These are phyloP conservation scores for Pseudonitzschia multistriata DNA, from an alignment of 108 stramenopile genomes.

Conservation along the genomic window DNA sequence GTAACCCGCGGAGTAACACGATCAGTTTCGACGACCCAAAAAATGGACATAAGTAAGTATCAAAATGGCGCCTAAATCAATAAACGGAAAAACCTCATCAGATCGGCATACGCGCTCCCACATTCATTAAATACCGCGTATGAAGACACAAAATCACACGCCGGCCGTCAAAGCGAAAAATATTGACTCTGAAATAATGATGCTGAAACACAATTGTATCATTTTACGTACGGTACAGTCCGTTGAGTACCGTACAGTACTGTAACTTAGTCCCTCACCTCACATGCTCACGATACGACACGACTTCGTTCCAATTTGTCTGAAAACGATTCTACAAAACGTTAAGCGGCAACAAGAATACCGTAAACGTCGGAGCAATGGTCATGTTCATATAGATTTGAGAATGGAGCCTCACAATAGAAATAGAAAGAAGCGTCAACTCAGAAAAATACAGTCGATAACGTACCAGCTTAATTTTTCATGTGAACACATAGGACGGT, in stretches of 20 bases:
- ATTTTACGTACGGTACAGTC: too few species aligned
- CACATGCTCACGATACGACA: too few species aligned
- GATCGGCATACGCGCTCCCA: neutral
- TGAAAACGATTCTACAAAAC: too few species aligned
- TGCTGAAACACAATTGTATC: too few species aligned
- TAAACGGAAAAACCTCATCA: constrained; percentile 7
- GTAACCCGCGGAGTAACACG: neutral
- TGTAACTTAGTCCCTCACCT: too few species aligned
- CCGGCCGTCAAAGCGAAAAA: neutral
- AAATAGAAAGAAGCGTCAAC: constrained; percentile 1
- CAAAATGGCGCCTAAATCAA: neutral
- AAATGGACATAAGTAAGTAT: neutral
- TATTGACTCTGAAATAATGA: too few species aligned
- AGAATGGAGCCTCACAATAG: constrained; percentile 6
- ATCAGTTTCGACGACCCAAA: neutral
- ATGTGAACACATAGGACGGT: constrained; percentile 26
- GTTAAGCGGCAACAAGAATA: too few species aligned
- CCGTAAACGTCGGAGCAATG: too few species aligned
- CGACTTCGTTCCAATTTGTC: too few species aligned
- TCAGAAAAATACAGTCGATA: constrained; percentile 1
- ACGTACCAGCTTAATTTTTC: constrained; percentile 30
- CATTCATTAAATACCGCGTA: neutral
- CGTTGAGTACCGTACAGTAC: too few species aligned
- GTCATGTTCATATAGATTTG: too few species aligned
- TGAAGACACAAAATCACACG: neutral